Conservation (phyloP, 495 filamentous ascomycete genomes). For the Aspergillus panamensis region DNA sequence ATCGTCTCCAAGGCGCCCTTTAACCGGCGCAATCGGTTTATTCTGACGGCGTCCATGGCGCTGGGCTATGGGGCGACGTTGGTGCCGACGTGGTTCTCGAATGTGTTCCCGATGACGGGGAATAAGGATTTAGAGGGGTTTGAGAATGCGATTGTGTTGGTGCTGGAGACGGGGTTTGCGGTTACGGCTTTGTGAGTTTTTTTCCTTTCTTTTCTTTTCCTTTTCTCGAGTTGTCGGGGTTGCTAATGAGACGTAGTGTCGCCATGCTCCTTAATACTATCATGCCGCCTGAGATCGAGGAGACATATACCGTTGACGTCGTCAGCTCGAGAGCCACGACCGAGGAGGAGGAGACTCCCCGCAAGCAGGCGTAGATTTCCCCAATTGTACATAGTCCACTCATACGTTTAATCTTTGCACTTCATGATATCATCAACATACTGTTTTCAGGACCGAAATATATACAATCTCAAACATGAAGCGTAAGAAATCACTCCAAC, state of each 20-base stretch:
- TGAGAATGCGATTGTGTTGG: conserved; percentile 76
- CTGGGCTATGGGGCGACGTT: conserved; percentile 80
- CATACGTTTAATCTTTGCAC: background rate
- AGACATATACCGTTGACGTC: background rate
- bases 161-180: conserved; percentile 68
- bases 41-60: conserved; percentile 73
- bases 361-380: background rate
- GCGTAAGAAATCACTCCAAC: background rate
- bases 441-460: background rate
- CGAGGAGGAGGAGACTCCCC: background rate
- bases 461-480: too few species aligned
- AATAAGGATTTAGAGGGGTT: conserved; percentile 72
- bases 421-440: background rate
- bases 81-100: conserved; percentile 68
- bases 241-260: conserved; percentile 5
- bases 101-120: conserved; percentile 67
- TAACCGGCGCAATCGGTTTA: conserved; percentile 81
- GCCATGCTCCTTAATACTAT: conserved; percentile 15
- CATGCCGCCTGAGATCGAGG: conserved; percentile 15
- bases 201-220: background rate
- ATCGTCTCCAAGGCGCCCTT: conserved; percentile 78
- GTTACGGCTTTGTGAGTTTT: conserved; percentile 57
- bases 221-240: background rate
- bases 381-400: background rate
- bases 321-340: background rate